A percentile compares a stretch with the other conserved stretches of the same genome.
Evolutionary conservation across 225 moss, liverwort and hornwort genomes (phyloP).

Genomic region (Thuidium tamariscinum): DNA sequence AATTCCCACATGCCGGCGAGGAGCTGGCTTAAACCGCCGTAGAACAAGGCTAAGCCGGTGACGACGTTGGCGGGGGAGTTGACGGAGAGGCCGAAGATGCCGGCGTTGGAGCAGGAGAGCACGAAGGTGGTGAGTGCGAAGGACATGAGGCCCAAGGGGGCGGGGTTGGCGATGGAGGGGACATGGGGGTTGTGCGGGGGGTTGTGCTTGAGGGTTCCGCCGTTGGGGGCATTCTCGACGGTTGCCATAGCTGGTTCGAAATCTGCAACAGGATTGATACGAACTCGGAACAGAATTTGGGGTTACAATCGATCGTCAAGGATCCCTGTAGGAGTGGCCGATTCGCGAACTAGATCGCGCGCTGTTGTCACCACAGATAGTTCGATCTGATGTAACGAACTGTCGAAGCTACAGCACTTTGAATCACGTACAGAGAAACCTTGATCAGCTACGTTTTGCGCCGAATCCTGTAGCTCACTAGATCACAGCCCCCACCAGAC

Average conservation of each 20-base stretch:
- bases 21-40: constrained; percentile 42
- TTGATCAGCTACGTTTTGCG: neutral
- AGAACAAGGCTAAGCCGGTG: constrained; percentile 41
- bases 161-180: constrained; percentile 30
- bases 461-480: neutral
- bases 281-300: neutral
- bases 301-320: neutral
- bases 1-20: constrained; percentile 80
- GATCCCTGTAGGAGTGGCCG: neutral
- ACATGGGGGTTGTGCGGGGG: too few species aligned
- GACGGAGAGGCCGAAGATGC: constrained; percentile 12
- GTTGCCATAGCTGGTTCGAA: neutral
- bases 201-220: neutral
- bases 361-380: neutral
- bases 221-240: neutral
- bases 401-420: neutral
- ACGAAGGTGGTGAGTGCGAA: constrained; percentile 56
- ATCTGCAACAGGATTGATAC: neutral
- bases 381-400: neutral
- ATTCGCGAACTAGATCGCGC: neutral
- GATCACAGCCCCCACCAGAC: neutral
- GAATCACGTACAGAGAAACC: neutral
- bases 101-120: constrained; percentile 49
- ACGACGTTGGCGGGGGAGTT: constrained; percentile 19
- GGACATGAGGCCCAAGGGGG: constrained; percentile 45